These are phyloP conservation scores for Bolboschoenus planiculmis DNA, from an alignment of 176 grass and related monocot genomes.

Conservation along the genomic window DNA sequence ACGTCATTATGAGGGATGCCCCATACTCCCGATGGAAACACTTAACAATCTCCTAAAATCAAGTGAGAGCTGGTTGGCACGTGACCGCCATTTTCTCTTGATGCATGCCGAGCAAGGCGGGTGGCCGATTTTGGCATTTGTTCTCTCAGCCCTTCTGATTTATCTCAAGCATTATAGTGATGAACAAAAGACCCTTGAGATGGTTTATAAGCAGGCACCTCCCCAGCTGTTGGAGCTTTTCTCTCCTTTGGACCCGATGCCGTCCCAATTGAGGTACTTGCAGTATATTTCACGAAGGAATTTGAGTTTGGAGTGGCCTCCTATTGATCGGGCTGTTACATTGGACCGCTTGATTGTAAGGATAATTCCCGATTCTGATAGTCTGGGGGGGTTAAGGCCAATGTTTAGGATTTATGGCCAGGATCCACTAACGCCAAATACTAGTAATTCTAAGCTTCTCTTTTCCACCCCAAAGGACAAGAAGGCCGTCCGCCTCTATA, in stretches of 20 bases:
- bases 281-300: constrained; percentile 71
- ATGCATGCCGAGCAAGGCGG: constrained; percentile 77
- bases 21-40: constrained; percentile 79
- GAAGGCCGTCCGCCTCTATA: constrained; percentile 55
- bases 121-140: constrained; percentile 85
- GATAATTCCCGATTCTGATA: constrained; percentile 63
- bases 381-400: constrained; percentile 60
- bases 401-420: constrained; percentile 88
- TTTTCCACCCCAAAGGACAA: constrained; percentile 80
- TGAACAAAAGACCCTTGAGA: constrained; percentile 82
- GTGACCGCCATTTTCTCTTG: constrained; percentile 52
- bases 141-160: constrained; percentile 74
- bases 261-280: constrained; percentile 92
- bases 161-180: constrained; percentile 72
- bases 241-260: constrained; percentile 63
- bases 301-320: constrained; percentile 82
- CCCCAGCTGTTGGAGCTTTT: constrained; percentile 60
- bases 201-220: constrained; percentile 85
- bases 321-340: constrained; percentile 59
- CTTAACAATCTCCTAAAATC: constrained; percentile 79
- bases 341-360: constrained; percentile 76
- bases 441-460: constrained; percentile 71
- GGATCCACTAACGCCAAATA: constrained; percentile 58
- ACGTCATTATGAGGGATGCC: constrained; percentile 74
- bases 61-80: constrained; percentile 74